Conservation (phyloP, 2,329 filamentous ascomycete genomes). For the Aspergillus transmontanensis region DNA sequence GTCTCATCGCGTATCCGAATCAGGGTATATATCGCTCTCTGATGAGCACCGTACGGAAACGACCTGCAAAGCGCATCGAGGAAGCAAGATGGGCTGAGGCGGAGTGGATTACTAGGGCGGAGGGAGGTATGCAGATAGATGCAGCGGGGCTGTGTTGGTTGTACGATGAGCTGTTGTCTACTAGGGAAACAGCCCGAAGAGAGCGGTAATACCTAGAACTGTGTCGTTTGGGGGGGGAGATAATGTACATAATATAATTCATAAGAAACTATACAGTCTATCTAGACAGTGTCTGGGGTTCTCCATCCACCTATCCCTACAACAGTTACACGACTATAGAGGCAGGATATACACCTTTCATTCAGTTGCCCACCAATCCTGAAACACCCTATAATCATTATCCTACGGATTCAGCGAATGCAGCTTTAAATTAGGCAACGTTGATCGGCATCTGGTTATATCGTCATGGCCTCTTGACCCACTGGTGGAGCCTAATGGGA, state of each 20-base stretch:
- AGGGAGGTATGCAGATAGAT: neutral
- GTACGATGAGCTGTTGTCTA: neutral
- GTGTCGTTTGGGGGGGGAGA: neutral
- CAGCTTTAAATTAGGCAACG: neutral
- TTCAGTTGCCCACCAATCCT: too few relatives aligned
- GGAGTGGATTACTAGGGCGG: neutral
- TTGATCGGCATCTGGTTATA: neutral
- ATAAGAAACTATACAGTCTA: neutral
- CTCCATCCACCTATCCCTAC: neutral
- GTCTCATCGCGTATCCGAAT: constrained; percentile 3
- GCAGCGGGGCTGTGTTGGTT: neutral
- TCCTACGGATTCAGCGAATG: neutral
- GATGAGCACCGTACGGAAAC: neutral
- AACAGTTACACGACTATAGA: neutral
- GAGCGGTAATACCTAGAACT: neutral
- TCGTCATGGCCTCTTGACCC: too few relatives aligned
- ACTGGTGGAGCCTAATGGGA: neutral
- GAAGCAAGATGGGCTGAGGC: neutral
- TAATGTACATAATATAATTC: neutral
- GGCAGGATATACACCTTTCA: neutral
- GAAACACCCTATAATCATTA: neutral
- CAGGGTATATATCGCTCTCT: neutral
- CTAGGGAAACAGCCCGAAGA: neutral
- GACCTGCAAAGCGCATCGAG: neutral
- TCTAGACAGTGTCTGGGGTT: neutral